Conservation (phyloP, 2,329 filamentous ascomycete species). For the Pyrenochaeta sp. region DNA sequence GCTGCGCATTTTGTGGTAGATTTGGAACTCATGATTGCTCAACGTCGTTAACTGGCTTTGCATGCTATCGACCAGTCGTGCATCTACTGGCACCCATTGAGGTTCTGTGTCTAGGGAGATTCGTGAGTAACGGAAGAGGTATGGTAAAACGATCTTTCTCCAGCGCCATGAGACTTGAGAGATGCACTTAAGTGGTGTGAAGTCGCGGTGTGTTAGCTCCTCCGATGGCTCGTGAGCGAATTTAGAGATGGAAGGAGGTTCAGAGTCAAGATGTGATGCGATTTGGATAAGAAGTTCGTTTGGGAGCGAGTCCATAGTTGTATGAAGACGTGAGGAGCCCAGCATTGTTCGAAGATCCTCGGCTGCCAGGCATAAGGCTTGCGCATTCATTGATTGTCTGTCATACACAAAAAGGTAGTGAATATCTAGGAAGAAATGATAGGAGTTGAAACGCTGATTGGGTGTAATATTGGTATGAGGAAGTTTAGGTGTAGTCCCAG, state of each 20-base stretch:
- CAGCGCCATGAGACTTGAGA: slow-evolving; percentile 44
- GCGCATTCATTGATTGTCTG: background rate
- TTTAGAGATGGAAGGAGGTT: slow-evolving; percentile 42
- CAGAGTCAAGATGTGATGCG: slow-evolving; percentile 37
- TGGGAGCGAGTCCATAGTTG: slow-evolving; percentile 40
- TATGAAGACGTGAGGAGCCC: background rate
- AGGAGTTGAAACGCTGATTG: background rate
- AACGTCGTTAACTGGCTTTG: slow-evolving; percentile 39
- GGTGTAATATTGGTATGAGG: background rate
- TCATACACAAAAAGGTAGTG: background rate
- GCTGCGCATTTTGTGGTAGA: slow-evolving; percentile 43
- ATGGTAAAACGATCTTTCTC: slow-evolving; percentile 42
- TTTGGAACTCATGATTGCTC: slow-evolving; percentile 43
- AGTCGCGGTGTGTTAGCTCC: slow-evolving; percentile 32
- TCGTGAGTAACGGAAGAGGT: slow-evolving; percentile 43
- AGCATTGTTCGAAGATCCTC: background rate
- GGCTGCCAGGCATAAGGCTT: background rate
- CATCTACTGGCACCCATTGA: slow-evolving; percentile 47
- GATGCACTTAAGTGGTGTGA: slow-evolving; percentile 39
- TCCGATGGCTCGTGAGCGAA: slow-evolving; percentile 44
- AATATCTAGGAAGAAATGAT: background rate
- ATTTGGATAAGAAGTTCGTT: slow-evolving; percentile 50
- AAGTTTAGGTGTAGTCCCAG: background rate
- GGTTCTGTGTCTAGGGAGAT: slow-evolving; percentile 37
- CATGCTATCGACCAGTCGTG: slow-evolving; percentile 44